A percentile compares a stretch with the other conserved stretches of the same genome.
These are phyloP conservation scores for Globisporangium canariense DNA, from an alignment of 352 stramenopile species.

Conservation along the genomic window DNA sequence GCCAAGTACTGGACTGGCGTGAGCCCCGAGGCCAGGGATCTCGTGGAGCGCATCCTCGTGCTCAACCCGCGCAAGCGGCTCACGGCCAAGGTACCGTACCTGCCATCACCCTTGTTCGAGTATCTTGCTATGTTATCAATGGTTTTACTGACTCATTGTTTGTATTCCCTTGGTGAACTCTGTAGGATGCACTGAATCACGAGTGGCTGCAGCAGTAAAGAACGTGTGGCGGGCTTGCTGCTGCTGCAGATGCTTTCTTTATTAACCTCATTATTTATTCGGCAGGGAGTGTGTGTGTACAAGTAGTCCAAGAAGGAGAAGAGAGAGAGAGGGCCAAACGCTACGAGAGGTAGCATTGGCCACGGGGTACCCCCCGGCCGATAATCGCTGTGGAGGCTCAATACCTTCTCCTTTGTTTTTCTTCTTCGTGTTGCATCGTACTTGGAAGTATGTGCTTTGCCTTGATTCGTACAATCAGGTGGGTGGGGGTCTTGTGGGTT, in stretches of 20 bases:
- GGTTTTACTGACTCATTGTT: not conserved
- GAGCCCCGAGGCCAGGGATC: conserved; percentile 51
- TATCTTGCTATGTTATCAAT: not conserved
- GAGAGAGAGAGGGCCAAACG: not conserved
- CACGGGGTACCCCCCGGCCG: too few species aligned
- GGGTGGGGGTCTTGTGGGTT: too few species aligned
- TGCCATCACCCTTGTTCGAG: not conserved
- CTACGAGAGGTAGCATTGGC: not conserved
- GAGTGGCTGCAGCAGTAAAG: conserved; percentile 31
- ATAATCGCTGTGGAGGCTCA: not conserved
- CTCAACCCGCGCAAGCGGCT: conserved; percentile 50
- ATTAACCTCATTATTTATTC: conserved; percentile 8
- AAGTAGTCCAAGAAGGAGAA: not conserved
- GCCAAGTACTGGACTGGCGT: conserved; percentile 73
- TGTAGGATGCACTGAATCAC: conserved; percentile 49
- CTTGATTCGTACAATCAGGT: too few species aligned
- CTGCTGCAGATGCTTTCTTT: conserved; percentile 7
- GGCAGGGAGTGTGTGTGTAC: not conserved
- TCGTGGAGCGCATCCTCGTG: conserved; percentile 57
- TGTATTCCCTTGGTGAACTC: not conserved
- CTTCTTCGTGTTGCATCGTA: not conserved
- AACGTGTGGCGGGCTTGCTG: too few species aligned
- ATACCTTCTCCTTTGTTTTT: not conserved
- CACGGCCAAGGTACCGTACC: conserved; percentile 24
- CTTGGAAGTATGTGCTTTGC: too few species aligned